Evolutionary conservation across 805 yeast species (phyloP), one percentile per base, ranked within the genome.

Genomic region (Starmera dryadoides): DNA sequence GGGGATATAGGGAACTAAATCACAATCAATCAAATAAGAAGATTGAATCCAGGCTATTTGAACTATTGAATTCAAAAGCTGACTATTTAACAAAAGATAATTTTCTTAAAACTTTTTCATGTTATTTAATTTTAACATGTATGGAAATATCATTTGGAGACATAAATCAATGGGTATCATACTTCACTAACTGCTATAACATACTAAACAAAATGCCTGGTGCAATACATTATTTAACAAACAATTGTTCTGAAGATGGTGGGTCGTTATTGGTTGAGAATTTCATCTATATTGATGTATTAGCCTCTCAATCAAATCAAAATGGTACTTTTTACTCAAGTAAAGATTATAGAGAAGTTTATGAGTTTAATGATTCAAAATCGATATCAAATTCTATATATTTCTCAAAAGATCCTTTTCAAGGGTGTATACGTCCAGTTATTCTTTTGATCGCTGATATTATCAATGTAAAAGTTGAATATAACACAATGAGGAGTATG

Each of bases 1-100:
- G 81, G 81, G 77, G 81, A 43, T 73, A 71, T 10, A 59, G 36
- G 21, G 32, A 36, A 40, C 5, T 36, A 37, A n/a, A 43, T 41
- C 4, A 20, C 34, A 14, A 39, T 48, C 20, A 36, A 32, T 18
- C 26, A 34, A 10, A 16, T 12, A 4, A 12, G 15, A 18, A 11
- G 10, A 17, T 6, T 15, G 6, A 9, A n/a, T 8, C 17, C 16
- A 14, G 38, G 29, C 3, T 21, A 33, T 2, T 43, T 40, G 41
- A 12, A 62, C 59, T 2, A 42, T 45, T 9, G 32, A 30, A 40
- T 57, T 55, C 42, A 50, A 46, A 26, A 25, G 39, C 34, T 53
- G 23, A 21, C 9, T 46, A 19, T 44, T 50, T 19, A 41, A 46
- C 36, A 41, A 33, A 28, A 8, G 38, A 36, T 18, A 43, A 47